These are phyloP conservation scores for Sclerotinia subarctica DNA, from an alignment of 2,329 filamentous ascomycete species.

Conservation along the genomic window DNA sequence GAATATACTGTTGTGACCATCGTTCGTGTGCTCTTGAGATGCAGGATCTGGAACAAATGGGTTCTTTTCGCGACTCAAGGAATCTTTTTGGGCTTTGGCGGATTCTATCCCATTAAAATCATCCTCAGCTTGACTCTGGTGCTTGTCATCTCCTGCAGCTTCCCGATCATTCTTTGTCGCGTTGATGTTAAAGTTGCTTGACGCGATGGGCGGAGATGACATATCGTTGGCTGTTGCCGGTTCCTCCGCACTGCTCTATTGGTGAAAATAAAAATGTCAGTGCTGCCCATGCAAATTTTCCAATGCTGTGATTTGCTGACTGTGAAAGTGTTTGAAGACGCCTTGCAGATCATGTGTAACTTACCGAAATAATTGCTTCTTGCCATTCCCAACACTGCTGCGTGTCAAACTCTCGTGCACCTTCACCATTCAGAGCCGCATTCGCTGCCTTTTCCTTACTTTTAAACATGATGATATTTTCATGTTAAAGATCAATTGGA, in stretches of 20 bases:
- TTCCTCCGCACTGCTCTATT: conserved; percentile 10
- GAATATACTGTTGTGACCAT: neutral
- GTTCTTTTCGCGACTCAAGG: neutral
- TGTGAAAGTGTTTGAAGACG: neutral
- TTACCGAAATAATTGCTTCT: conserved; percentile 27
- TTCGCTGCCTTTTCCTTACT: conserved; percentile 15
- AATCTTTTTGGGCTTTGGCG: neutral
- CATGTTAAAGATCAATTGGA: neutral
- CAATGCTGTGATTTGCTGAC: conserved; percentile 3
- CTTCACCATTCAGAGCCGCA: conserved; percentile 23
- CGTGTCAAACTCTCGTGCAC: conserved; percentile 24
- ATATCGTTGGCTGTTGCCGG: neutral
- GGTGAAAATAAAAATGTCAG: conserved; percentile 10
- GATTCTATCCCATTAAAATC: neutral
- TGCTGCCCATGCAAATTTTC: conserved; percentile 14
- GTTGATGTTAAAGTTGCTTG: neutral
- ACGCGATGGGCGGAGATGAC: neutral
- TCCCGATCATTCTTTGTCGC: neutral
- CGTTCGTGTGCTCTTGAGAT: neutral
- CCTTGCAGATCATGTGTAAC: neutral
- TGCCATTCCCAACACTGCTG: conserved; percentile 24
- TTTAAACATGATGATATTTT: conserved; percentile 1
- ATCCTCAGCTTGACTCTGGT: neutral
- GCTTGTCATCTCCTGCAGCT: neutral
- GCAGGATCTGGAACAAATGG: neutral